Evolutionary conservation across 2,329 filamentous ascomycete species (phyloP).

Genomic region (Hypocreales sp.): DNA sequence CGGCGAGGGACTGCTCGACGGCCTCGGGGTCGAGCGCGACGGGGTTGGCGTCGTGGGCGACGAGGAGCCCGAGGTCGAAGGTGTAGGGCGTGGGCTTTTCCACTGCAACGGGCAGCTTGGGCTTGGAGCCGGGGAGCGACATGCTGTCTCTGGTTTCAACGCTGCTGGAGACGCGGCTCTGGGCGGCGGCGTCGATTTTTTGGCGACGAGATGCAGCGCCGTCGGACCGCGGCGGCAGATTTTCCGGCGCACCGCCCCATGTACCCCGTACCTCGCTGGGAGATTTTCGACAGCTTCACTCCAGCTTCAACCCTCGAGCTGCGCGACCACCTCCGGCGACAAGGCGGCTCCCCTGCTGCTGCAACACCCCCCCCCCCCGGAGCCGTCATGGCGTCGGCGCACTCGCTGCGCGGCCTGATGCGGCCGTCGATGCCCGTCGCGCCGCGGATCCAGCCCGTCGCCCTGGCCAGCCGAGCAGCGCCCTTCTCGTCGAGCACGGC

Average conservation of each 20-base stretch:
- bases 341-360: too few species aligned
- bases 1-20: conserved; percentile 53
- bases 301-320: too few species aligned
- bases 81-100: conserved; percentile 79
- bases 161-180: conserved; percentile 1
- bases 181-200: too few species aligned
- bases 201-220: too few species aligned
- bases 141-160: too few species aligned
- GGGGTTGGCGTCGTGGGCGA: conserved; percentile 79
- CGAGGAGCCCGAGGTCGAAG: conserved; percentile 80
- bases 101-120: conserved; percentile 47
- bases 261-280: too few species aligned
- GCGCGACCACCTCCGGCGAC: too few species aligned
- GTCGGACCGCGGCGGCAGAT: too few species aligned
- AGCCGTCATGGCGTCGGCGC: conserved; percentile 21
- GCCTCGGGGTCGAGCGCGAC: conserved; percentile 37
- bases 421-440: conserved; percentile 17
- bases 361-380: too few species aligned
- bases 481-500: conserved; percentile 22
- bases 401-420: conserved; percentile 26
- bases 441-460: conserved; percentile 16
- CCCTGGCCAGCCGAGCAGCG: conserved; percentile 13
- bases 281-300: too few species aligned
- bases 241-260: too few species aligned
- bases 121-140: conserved; percentile 20